Evolutionary conservation across 2,329 filamentous ascomycete species (phyloP).

Genomic region (Magnaporthiopsis incrustans): DNA sequence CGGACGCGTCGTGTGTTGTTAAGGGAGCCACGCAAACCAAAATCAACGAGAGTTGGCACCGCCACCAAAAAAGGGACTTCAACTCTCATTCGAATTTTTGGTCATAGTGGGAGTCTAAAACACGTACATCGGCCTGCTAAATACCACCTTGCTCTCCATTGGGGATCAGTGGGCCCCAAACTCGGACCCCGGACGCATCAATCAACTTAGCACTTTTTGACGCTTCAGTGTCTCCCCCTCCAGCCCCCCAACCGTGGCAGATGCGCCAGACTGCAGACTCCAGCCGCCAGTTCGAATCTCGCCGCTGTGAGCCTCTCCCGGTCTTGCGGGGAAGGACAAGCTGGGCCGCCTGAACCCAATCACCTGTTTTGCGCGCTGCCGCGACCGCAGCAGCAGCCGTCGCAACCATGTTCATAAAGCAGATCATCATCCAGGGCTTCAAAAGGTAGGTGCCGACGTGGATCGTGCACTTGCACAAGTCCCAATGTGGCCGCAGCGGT

Average conservation of each 20-base stretch:
- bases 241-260: neutral
- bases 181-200: too few relatives aligned
- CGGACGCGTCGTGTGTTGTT: neutral
- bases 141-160: too few relatives aligned
- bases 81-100: too few relatives aligned
- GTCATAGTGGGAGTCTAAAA: too few relatives aligned
- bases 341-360: neutral
- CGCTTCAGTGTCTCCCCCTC: neutral
- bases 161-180: too few relatives aligned
- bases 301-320: neutral
- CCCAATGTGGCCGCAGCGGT: slow-evolving; percentile 1
- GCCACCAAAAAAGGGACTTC: too few relatives aligned
- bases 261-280: neutral
- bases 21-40: too few relatives aligned
- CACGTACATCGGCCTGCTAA: too few relatives aligned
- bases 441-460: slow-evolving; percentile 63
- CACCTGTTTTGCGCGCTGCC: slow-evolving; percentile 13
- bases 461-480: slow-evolving; percentile 1
- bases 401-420: slow-evolving; percentile 88
- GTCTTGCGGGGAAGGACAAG: neutral
- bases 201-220: too few relatives aligned
- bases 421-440: slow-evolving; percentile 99
- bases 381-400: slow-evolving; percentile 19
- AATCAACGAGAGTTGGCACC: too few relatives aligned
- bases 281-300: neutral